Evolutionary conservation across 331 rosid species (phyloP), one percentile per base, ranked within the genome.

Genomic region (Acacia concinna): DNA sequence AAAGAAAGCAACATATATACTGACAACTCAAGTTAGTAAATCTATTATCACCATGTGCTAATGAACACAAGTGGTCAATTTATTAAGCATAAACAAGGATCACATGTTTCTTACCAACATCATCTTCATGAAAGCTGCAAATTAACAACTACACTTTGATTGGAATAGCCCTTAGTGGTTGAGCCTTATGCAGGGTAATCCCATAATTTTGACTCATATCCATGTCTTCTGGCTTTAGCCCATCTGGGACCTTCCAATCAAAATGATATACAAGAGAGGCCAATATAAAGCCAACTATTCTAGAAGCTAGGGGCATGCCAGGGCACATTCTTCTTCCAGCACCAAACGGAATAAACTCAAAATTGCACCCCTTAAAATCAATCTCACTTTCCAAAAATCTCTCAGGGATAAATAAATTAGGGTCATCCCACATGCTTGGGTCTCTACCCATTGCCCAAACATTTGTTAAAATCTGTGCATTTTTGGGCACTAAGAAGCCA

Each of bases 311-410:
- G 25, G 52, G 32, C 21, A 68, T 5, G 6, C 74, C 74, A 3
- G 59, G 57, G 6, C 74, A 69, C 0, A 69, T 69, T 13, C 59
- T 69, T 28, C 78, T 79, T 1, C 68, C 74, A 35, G 68, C 31
- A 72, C 74, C 67, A 63, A 79, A 79, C 1, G 78, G 57, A 69
- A 69, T 69, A 0, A 43, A 18, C 57, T 43, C 40, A 14, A 43
- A 44, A 34, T 60, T 34, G 27, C 0, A 13, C 3, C 67, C 66
- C 17, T 60, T 30, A 60, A 60, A 60, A 4, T 60, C 67, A 27
- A 12, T 60, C 5, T 60, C 38, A 28, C 67, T 28, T 4, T 15
- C 38, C 21, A 60, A 28, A 34, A 65, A 34, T 2, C 70, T 47
- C 8, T 18, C 8, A 17, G 23, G 56, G 21, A 47, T 6, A 47